Evolutionary conservation across 2,329 filamentous ascomycete genomes (phyloP), one percentile per base, ranked within the genome.

Genomic region (Seiridium unicorne): DNA sequence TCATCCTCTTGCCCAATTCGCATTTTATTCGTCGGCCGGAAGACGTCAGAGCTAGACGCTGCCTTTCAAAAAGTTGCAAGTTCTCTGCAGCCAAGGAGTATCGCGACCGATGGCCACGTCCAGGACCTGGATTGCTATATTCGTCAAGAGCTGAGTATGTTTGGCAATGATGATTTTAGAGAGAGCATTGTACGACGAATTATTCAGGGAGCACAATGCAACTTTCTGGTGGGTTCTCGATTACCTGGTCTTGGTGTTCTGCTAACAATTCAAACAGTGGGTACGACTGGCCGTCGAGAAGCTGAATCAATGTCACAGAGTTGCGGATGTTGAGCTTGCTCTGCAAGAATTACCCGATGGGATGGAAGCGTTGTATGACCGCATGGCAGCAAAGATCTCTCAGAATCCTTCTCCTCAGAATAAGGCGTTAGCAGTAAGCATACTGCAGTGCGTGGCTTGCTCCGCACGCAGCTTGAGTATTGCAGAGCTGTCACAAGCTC

Each of bases 341-440:
- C 55, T 74, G 5, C n/a, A 64, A 7, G 62, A 69, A 5, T 53
- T 72, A 1, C 72, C 71, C 1, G 31, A 55, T 3, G 72, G 65
- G 2, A 72, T 74, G 70, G 64, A 69, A 7, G 62, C 57, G 0
- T 51, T 74, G 1, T 74, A 73, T 53, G 44, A 70, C 38, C 65
- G 70, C 2, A 73, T 73, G 66, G 68, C 64, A 48, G 46, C 46
- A 48, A 8, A 48, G 46, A 18, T 18, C 46, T 53, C n/a, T 18
- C 18, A 26, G 18, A 26, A 26, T 26, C 18, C 18, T 26, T 26
- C 18, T 26, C 18, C 18, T 26, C 18, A 26, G 18, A 2, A 26
- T 2, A 26, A 26, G 18, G 18, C 18, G 18, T 2, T 26, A 26
- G 18, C 18, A 26, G 18, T 26, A 26, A 26, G 18, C 18, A 26